Conservation (phyloP, 371 early-diverging fungal genomes). For the Apophysomyces sp. region DNA sequence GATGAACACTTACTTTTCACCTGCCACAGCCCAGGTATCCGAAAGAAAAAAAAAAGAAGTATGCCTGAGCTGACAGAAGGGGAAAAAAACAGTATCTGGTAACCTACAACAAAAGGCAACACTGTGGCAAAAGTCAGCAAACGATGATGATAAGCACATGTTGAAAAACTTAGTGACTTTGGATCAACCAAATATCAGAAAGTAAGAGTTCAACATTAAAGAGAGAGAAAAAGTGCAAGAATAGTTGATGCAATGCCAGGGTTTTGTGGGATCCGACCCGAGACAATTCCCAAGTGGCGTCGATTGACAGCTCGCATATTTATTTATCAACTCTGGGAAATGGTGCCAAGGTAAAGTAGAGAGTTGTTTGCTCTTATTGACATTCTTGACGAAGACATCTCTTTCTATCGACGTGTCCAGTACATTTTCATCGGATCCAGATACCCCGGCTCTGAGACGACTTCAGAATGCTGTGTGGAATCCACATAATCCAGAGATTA, state of each 20-base stretch:
- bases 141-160: conserved; percentile 6
- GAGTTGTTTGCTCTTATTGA: too few relatives aligned
- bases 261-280: conserved; percentile 39
- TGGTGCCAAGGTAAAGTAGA: neutral
- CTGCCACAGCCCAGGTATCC: conserved; percentile 53
- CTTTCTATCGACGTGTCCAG: conserved; percentile 16
- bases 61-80: too few relatives aligned
- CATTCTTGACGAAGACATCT: neutral
- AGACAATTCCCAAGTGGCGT: conserved; percentile 18
- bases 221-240: neutral
- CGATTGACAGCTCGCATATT: conserved; percentile 21
- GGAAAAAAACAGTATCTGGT: conserved; percentile 14
- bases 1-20: conserved; percentile 67
- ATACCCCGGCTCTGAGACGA: conserved; percentile 6
- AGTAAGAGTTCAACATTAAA: neutral
- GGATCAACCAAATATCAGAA: conserved; percentile 4
- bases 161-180: conserved; percentile 18
- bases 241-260: conserved; percentile 12
- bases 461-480: conserved; percentile 70
- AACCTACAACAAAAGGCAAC: conserved; percentile 32
- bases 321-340: conserved; percentile 14
- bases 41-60: neutral
- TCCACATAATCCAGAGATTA: conserved; percentile 62
- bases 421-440: conserved; percentile 4
- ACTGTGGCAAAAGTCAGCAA: conserved; percentile 28